A percentile compares a stretch with the other conserved stretches of the same genome.
These are phyloP conservation scores for Ceriops tagal DNA, from an alignment of 345 rosid species.

Conservation along the genomic window DNA sequence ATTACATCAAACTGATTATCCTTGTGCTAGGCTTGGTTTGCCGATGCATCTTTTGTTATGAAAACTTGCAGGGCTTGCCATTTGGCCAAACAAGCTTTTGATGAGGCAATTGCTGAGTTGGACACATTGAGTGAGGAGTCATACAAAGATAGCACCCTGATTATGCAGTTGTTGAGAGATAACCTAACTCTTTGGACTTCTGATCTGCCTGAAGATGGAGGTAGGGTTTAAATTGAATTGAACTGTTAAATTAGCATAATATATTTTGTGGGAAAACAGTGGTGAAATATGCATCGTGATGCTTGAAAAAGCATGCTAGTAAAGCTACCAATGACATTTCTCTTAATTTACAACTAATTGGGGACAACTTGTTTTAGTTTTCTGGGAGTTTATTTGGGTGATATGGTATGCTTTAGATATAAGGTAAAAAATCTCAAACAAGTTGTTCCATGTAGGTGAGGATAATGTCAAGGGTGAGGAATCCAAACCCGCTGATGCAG, in stretches of 20 bases:
- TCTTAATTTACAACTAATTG: background rate
- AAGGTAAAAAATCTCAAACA: constrained; percentile 2
- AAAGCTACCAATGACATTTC: background rate
- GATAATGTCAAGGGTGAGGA: constrained; percentile 70
- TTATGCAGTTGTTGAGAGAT: constrained; percentile 97
- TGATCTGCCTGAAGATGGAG: constrained; percentile 99
- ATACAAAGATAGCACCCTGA: constrained; percentile 96
- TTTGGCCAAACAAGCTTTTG: constrained; percentile 97
- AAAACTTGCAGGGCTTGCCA: constrained; percentile 79
- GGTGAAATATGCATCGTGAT: background rate
- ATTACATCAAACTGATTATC: background rate
- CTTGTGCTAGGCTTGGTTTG: background rate
- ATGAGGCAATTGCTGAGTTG: constrained; percentile 94
- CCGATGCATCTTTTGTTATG: background rate
- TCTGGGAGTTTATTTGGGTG: background rate
- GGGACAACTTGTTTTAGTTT: background rate
- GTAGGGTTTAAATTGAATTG: constrained; percentile 26
- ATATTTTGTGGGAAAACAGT: background rate
- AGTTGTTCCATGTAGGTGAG: constrained; percentile 52
- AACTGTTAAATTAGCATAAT: background rate
- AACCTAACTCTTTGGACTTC: constrained; percentile 99
- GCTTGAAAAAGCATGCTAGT: background rate
- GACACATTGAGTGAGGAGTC: constrained; percentile 97
- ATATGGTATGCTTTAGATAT: background rate
- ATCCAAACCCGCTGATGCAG: constrained; percentile 63